Conservation (phyloP, 805 yeast species). For the Yarrowia phangngaensis region DNA sequence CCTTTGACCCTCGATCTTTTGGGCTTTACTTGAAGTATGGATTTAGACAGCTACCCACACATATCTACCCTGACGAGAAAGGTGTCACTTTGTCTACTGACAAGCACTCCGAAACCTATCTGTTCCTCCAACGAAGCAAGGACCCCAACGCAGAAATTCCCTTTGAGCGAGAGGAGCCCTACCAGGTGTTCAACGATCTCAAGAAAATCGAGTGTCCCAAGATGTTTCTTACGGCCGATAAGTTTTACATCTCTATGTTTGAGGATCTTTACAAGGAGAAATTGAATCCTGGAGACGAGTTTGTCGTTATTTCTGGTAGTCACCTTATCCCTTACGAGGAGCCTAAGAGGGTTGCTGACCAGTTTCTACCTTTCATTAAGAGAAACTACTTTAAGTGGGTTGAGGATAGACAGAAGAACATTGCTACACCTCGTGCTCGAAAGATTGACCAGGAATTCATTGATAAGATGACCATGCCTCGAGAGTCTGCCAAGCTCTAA, state of each 20-base stretch:
- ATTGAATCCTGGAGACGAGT: constrained; percentile 13
- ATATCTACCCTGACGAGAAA: constrained; percentile 23
- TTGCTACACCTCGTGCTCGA: constrained; percentile 5
- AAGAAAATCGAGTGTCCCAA: constrained; percentile 1
- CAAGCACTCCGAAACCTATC: constrained; percentile 28
- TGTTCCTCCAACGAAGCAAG: constrained; percentile 21
- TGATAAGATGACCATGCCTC: background rate
- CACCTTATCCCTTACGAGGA: constrained; percentile 15
- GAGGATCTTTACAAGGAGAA: background rate
- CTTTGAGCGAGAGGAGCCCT: constrained; percentile 18
- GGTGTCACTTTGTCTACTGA: constrained; percentile 31
- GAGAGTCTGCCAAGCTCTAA: background rate
- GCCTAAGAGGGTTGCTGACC: constrained; percentile 19
- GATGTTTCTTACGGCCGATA: constrained; percentile 3
- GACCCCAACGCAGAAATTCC: constrained; percentile 9
- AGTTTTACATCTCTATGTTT: background rate
- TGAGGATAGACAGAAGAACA: constrained; percentile 17
- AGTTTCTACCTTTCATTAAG: constrained; percentile 6
- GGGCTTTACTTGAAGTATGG: constrained; percentile 29
- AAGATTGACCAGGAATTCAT: constrained; percentile 6
- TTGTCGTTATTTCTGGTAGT: constrained; percentile 1
- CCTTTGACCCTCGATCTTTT: constrained; percentile 29
- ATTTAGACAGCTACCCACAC: constrained; percentile 29
- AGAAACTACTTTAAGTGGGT: constrained; percentile 1
- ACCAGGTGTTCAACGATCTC: constrained; percentile 16